These are phyloP conservation scores for Monosporascus sp. DNA, from an alignment of 2,329 filamentous ascomycete genomes.

Conservation along the genomic window DNA sequence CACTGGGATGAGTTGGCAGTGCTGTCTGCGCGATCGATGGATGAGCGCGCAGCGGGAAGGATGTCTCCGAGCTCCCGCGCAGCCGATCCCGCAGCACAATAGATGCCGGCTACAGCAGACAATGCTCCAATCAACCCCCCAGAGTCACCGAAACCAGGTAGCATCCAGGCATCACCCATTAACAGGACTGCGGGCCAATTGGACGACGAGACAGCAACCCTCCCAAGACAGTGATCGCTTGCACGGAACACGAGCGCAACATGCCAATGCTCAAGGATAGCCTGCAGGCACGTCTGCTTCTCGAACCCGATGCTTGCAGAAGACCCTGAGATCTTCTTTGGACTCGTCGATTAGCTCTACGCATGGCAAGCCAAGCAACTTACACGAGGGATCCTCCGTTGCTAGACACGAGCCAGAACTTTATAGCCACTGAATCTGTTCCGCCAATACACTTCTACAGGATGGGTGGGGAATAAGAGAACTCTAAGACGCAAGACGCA, in stretches of 20 bases:
- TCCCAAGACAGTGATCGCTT: not conserved
- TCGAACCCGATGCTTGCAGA: not conserved
- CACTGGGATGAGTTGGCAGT: not conserved
- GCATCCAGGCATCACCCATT: not conserved
- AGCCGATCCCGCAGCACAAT: not conserved
- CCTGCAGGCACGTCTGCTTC: not conserved
- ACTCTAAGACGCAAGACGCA: not conserved
- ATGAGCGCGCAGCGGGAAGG: not conserved
- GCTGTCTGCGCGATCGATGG: not conserved
- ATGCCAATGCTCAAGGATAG: not conserved
- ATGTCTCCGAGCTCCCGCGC: not conserved
- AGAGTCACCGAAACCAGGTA: not conserved
- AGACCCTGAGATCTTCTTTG: not conserved
- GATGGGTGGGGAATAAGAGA: not conserved
- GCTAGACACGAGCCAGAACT: not conserved
- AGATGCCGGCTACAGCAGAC: not conserved
- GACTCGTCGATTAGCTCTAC: not conserved
- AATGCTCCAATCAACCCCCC: not conserved
- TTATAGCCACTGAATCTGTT: not conserved
- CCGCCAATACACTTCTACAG: not conserved
- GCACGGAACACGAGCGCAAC: not conserved
- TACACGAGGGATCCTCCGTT: not conserved
- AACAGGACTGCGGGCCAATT: not conserved
- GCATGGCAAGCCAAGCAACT: not conserved
- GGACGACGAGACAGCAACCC: not conserved